Evolutionary conservation across 441 rosid genomes (phyloP), one percentile per base, ranked within the genome.

Genomic region (Brassica balearica): DNA sequence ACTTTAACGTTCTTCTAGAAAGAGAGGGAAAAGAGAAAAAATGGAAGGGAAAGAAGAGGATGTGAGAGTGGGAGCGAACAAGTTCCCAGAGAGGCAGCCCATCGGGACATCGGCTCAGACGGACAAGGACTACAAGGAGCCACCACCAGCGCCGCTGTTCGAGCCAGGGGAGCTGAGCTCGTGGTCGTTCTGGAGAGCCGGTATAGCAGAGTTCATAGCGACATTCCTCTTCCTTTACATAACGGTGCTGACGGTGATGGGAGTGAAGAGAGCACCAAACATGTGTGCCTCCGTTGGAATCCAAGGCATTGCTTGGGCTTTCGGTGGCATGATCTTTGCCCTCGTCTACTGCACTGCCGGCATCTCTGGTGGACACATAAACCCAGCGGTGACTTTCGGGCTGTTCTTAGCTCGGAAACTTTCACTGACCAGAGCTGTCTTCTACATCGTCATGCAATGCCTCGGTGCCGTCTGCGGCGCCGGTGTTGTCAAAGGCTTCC

Each of bases 291-390:
- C 97, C 0, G 97, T 92, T 2, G 98, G 98, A 6, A 89, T 94
- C 38, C 98, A 91, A 78, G 98, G 98, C 38, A 93, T 93, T 15
- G 97, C 98, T 23, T 93, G 98, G 98, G 93, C 98, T 11, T 93
- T 91, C 22, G 97, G 98, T 59, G 98, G 98, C 76, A 93, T 93
- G 98, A 93, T 93, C 87, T 93, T 93, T 80, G 95, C 90, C 32
- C 98, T 93, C 32, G 98, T 93, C 34, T 93, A 93, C 85, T 91
- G 98, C 8, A 90, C 98, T 20, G 98, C 98, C 43, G 98, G 98
- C 8, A 93, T 93, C 73, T 93, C 98, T 60, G 98, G 98, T 61
- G 93, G 93, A 15, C 91, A 89, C 70, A 89, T 89, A 64, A 89
- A 89, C 86, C 93, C 92, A 8, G 93, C 93, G 5, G 93, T 89